Percentiles rank a stretch among this genome's conserved stretches.
These are phyloP conservation scores for Leishmania braziliensis DNA, from an alignment of 208 protist genomes.

Conservation along the genomic window DNA sequence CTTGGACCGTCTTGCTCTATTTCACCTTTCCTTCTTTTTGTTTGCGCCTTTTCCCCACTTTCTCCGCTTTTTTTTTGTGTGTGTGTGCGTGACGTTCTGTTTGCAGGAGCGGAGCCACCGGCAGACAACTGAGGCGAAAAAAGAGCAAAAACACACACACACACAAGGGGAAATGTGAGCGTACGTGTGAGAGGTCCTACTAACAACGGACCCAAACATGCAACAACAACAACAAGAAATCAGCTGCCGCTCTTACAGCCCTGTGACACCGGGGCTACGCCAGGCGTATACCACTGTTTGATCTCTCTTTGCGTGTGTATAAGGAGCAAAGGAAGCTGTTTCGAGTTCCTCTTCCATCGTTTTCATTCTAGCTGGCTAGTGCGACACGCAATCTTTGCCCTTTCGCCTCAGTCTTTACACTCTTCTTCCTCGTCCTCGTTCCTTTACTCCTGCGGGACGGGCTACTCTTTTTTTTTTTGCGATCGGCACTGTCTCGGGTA, in stretches of 20 bases:
- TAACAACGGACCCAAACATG: background rate
- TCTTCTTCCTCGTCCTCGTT: background rate
- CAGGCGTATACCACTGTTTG: background rate
- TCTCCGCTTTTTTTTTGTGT: background rate
- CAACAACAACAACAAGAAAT: background rate
- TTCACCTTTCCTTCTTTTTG: slow-evolving; percentile 1
- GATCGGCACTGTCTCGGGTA: background rate
- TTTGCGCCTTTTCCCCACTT: background rate
- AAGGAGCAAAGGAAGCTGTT: background rate
- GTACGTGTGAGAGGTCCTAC: background rate
- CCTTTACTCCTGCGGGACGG: slow-evolving; percentile 1
- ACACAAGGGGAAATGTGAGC: background rate
- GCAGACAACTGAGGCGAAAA: background rate
- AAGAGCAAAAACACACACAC: background rate
- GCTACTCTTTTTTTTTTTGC: slow-evolving; percentile 11
- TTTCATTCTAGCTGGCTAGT: background rate
- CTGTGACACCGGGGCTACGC: background rate
- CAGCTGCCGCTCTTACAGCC: background rate
- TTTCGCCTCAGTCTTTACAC: background rate
- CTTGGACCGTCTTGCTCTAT: background rate
- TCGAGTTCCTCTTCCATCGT: background rate
- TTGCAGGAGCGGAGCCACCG: background rate
- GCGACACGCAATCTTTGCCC: background rate
- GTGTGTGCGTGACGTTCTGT: background rate
- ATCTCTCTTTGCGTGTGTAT: background rate